Base-by-base conservation (phyloP, 2,329 filamentous ascomycete genomes). In the Botryotinia convoluta region DNA sequence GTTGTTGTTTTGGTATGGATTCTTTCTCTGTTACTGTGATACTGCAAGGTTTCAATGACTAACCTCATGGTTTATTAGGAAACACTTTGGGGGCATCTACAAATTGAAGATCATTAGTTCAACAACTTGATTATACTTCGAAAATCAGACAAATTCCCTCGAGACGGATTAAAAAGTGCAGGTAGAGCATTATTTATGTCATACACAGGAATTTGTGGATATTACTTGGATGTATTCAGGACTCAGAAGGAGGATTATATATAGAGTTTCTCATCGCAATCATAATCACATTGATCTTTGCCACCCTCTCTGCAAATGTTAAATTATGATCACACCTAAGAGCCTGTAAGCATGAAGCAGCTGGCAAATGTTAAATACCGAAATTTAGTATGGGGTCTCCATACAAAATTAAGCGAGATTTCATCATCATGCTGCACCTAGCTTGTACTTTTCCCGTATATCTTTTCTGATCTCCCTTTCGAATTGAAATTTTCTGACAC, bases 381-480 rank as follows among this genome's bases (percentile, higher is more conserved):
- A 65, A 51, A 65, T 5, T 37, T 51, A 37, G 3, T 5, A 37
- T n/a, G 14, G 20, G 8, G 7, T 10, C 8, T 5, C 44, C 63
- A 10, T 20, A n/a, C 63, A 65, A 51, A 51, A 18, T 51, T 65
- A 65, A 65, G 63, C 44, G 63, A 65, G 29, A 48, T 51, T n/a
- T n/a, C 63, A 65, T 65, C 63, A 37, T 6, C 22, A 18, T n/a
- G 14, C 44, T 51, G 62, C 62, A 45, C 29, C 7, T 20, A 32
- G 44, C 16, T 48, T 18, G 1, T 26, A 22, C 20, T 9, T 37
- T 0, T 0, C 12, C 5, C 20, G 6, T 3, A 10, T 1, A 51
- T 7, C 42, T n/a, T 3, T 22, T 1, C 18, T 0, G 4, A 51
- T 14, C 22, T 3, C 4, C 10, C 7, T 5, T 51, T 51, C 22